phyloP scores from a whole-genome alignment of 2,329 filamentous ascomycete genomes.

The Rasamsonia emersonii region DNA sequence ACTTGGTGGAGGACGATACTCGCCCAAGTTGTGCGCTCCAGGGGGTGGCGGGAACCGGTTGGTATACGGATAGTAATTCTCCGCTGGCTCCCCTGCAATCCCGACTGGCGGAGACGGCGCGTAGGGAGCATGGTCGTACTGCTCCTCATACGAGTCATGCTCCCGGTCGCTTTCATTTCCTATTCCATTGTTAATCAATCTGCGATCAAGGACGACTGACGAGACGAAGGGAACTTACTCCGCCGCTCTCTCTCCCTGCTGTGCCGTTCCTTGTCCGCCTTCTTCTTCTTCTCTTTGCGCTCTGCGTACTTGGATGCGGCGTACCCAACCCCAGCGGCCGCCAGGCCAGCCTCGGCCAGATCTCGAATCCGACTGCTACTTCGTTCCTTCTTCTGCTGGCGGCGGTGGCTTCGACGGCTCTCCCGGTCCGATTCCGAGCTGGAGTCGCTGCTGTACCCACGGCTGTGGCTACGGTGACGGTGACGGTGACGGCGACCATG shows the following conservation, averaged over 20 bases:
- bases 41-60: constrained; percentile 38
- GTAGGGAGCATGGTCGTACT: constrained; percentile 31
- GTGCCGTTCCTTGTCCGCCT: constrained; percentile 5
- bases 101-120: constrained; percentile 25
- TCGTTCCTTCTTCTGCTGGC: constrained; percentile 19
- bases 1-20: constrained; percentile 26
- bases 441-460: constrained; percentile 26
- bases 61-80: constrained; percentile 29
- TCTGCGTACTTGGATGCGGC: constrained; percentile 51
- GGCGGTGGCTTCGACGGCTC: constrained; percentile 21
- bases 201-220: constrained; percentile 7
- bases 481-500: constrained; percentile 38
- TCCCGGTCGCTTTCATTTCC: constrained; percentile 22
- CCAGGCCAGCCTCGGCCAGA: constrained; percentile 47
- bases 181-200: constrained; percentile 19
- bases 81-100: constrained; percentile 20
- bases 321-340: constrained; percentile 49
- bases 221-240: constrained; percentile 31
- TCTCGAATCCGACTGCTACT: constrained; percentile 34
- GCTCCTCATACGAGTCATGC: constrained; percentile 33
- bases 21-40: constrained; percentile 11
- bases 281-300: constrained; percentile 47
- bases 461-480: constrained; percentile 37
- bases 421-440: constrained; percentile 29
- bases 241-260: constrained; percentile 41